These are phyloP conservation scores for Sicyos baderoa DNA, from an alignment of 306 rosid species.

Conservation along the genomic window DNA sequence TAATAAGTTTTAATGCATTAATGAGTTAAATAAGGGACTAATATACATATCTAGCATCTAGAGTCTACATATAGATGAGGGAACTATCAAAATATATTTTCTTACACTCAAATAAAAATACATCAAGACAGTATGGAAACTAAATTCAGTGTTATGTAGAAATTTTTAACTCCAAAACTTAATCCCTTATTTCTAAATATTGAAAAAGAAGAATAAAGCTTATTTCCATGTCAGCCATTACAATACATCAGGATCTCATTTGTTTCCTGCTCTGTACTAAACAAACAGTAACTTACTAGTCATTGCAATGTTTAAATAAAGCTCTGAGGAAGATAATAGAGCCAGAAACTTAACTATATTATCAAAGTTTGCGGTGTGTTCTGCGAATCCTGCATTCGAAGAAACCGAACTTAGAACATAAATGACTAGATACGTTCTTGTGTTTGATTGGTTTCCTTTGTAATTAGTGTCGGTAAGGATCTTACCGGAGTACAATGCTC, in stretches of 20 bases:
- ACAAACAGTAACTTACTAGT: neutral
- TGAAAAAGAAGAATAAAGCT: neutral
- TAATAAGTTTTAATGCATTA: too few relatives aligned
- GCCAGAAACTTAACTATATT: neutral
- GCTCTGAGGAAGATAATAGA: neutral
- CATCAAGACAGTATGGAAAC: neutral
- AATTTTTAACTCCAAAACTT: neutral
- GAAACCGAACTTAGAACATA: neutral
- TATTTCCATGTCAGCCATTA: conserved; percentile 4
- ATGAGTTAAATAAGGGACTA: too few relatives aligned
- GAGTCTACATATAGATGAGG: too few relatives aligned
- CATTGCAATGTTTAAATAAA: neutral
- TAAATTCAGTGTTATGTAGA: neutral
- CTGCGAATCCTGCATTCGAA: neutral
- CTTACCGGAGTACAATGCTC: neutral
- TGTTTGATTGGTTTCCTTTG: neutral
- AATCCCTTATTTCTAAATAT: neutral
- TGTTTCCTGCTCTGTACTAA: conserved; percentile 1
- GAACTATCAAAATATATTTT: too few relatives aligned
- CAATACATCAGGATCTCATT: conserved; percentile 9
- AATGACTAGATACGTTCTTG: neutral
- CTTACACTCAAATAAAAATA: too few relatives aligned
- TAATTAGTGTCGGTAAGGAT: neutral
- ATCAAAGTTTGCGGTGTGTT: neutral
- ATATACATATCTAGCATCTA: too few relatives aligned